Evolutionary conservation across 345 rosid species (phyloP), one percentile per base, ranked within the genome.

Genomic region (Streptanthus diversifolius): DNA sequence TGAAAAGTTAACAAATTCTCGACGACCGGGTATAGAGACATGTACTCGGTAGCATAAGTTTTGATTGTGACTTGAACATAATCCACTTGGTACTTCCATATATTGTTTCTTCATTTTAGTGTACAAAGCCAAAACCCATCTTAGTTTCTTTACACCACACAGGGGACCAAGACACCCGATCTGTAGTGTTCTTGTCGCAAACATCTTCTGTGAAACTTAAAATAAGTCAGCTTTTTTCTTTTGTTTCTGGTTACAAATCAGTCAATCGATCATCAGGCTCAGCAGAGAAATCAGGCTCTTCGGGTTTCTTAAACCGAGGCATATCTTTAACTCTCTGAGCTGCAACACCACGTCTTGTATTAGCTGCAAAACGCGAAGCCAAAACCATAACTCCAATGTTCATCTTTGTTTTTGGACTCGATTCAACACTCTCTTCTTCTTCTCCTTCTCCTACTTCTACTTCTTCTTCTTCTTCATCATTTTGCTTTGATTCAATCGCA

Each of bases 331-430:
- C 77, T 68, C 82, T 86, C 67, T 82, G 87, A 56, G 80, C 90
- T 29, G 89, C 56, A 87, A 73, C 84, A 80, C 77, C 85, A 17
- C 12, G 91, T 82, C 86, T 71, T 2, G 96, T 84, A 68, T 85
- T 87, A 24, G 91, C 87, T 21, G 93, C 96, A 63, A 89, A 87
- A 21, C 90, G 81, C 1, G 93, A 85, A 17, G 93, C 92, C 47
- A 88, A 55, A 41, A 83, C 79, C 8, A 89, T 86, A 13, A 87
- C 85, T 3, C 88, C 81, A 10, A 81, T 57, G 73, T 78, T 81
- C 69, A 74, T 58, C 59, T 74, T 81, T 18, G 76, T 21, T 63
- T 68, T 72, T 68, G 81, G 80, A 74, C 79, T 54, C 25, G 18
- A 17, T 22, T 65, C 68, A 39, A 51, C 81, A 52, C 43, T 11